A percentile compares a stretch with the other conserved stretches of the same genome.
These are phyloP conservation scores for Atkinsonella hypoxylon DNA, from an alignment of 2,329 filamentous ascomycete genomes.

Conservation along the genomic window DNA sequence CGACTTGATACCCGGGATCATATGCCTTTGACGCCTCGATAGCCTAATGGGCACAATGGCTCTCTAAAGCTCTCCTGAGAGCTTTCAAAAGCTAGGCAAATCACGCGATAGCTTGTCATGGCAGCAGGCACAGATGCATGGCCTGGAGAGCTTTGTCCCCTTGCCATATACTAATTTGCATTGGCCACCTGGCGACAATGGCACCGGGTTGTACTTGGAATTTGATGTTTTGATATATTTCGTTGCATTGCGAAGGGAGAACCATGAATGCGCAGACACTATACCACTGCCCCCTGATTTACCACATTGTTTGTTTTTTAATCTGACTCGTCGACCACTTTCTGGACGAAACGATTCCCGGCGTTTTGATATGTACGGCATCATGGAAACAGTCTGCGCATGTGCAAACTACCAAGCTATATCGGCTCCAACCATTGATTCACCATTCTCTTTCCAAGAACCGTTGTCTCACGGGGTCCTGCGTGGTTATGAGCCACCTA, in stretches of 20 bases:
- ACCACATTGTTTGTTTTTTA: not conserved
- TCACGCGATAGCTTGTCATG: not conserved
- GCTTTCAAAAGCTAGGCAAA: not conserved
- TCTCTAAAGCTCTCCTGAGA: not conserved
- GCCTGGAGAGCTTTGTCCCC: not conserved
- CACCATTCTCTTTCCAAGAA: not conserved
- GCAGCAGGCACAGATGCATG: not conserved
- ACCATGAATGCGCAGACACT: slow-evolving; percentile 2
- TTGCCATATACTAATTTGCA: not conserved
- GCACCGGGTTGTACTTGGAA: not conserved
- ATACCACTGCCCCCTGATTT: slow-evolving; percentile 4
- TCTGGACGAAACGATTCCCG: slow-evolving; percentile 6
- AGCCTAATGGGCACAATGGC: not conserved
- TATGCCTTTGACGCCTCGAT: not conserved
- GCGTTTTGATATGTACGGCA: slow-evolving; percentile 8
- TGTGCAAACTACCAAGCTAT: not conserved
- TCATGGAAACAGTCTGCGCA: not conserved
- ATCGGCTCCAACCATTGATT: not conserved
- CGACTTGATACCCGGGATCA: not conserved
- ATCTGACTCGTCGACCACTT: not conserved
- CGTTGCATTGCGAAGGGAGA: slow-evolving; percentile 4
- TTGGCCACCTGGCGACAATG: not conserved
- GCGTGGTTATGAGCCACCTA: not conserved
- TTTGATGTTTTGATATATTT: slow-evolving; percentile 1
- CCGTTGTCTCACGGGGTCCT: not conserved